Evolutionary conservation across 2,329 filamentous ascomycete species (phyloP), one percentile per base, ranked within the genome.

Genomic region (Trichoderma sp.): DNA sequence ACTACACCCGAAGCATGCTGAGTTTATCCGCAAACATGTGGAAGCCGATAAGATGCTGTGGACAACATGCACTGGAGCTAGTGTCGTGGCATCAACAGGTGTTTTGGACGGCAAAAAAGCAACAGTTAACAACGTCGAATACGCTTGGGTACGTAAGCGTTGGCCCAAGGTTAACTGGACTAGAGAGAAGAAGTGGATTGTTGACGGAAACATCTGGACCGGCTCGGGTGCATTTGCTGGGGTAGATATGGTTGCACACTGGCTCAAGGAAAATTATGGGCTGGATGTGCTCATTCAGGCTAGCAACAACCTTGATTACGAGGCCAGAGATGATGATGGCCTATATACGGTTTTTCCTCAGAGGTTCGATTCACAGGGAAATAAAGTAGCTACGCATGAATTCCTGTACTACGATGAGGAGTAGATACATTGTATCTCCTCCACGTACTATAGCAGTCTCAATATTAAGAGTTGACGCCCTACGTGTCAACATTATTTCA

Each of bases 181-280:
- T 1, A 78, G 74, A 26, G 79, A 83, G 56, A 80, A 80, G 71
- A 82, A 85, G 73, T 86, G 84, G 83, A 76, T 85, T 68, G 69
- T 82, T 0, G 83, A 85, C 61, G 81, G 79, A 1, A 84, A 85
- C 43, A 78, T 85, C 28, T 86, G 84, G 84, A 86, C 84, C 3
- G 81, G 80, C 0, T 80, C 80, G 1, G 84, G 84, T 18, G 83
- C 84, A 0, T 76, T 81, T 21, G 83, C 84, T 8, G 84, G 83
- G 0, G 85, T 84, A 76, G 84, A 85, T n/a, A 82, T 83, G 79
- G 73, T 82, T 69, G 76, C 82, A 7, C 77, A 82, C 34, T 84
- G 82, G 81, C 71, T 84, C 1, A 80, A 80, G 63, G 76, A 81
- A 62, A 79, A 74, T 1, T 82, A 76, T 73, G 81, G 81, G 0